Conservation (phyloP, 2,329 filamentous ascomycete genomes). For the Colletotrichum gigasporum region DNA sequence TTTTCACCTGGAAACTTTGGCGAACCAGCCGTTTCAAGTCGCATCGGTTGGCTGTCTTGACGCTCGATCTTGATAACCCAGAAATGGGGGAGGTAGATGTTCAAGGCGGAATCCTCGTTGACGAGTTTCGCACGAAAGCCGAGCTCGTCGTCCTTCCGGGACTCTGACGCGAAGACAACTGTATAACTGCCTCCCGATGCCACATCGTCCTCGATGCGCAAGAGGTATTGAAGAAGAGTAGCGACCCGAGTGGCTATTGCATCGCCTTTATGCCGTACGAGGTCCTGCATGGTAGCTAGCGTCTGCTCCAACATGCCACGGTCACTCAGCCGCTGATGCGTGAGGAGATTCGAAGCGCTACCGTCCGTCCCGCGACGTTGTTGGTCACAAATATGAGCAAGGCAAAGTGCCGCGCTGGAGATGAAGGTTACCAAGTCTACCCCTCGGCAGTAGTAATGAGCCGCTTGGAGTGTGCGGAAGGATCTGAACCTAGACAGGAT, state of each 20-base stretch:
- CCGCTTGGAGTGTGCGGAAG: conserved; percentile 41
- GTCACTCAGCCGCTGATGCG: conserved; percentile 50
- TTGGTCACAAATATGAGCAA: conserved; percentile 47
- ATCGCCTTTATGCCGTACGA: conserved; percentile 42
- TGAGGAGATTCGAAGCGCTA: conserved; percentile 36
- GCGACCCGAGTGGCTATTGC: conserved; percentile 40
- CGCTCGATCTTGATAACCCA: neutral
- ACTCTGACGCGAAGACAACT: neutral
- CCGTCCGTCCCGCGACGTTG: neutral
- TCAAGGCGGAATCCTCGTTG: neutral
- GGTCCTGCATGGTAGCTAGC: conserved; percentile 44
- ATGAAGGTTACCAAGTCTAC: conserved; percentile 50
- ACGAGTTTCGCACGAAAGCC: neutral
- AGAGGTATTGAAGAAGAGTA: conserved; percentile 40
- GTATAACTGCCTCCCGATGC: neutral
- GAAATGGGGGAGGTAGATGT: conserved; percentile 13
- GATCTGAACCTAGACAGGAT: conserved; percentile 46
- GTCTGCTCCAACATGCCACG: conserved; percentile 49
- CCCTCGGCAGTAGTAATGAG: conserved; percentile 26
- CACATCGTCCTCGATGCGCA: conserved; percentile 45
- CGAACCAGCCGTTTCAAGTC: neutral
- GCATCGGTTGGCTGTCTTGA: too few species aligned
- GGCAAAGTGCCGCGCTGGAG: conserved; percentile 46
- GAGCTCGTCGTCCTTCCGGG: neutral
- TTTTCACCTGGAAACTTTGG: neutral